phyloP scores from a whole-genome alignment of 116 monocot genomes.

The Phalaenopsis hybrid region DNA sequence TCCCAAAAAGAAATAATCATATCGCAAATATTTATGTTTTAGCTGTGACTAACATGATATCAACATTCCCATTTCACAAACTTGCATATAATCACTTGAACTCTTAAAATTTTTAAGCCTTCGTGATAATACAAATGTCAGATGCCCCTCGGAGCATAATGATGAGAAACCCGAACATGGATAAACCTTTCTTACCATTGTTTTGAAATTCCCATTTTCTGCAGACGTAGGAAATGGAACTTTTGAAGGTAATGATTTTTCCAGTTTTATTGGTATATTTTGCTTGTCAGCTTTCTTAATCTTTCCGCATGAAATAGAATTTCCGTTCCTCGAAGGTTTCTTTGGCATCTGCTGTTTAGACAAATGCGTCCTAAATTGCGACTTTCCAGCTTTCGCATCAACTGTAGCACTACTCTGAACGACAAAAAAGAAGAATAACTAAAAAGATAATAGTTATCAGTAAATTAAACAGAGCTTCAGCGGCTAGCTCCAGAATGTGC shows the following conservation, averaged over 20 bases:
- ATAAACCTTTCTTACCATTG: constrained; percentile 20
- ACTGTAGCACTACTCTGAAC: constrained; percentile 21
- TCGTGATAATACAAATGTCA: not conserved
- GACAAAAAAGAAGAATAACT: not conserved
- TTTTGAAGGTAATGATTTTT: constrained; percentile 19
- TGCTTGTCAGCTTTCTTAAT: constrained; percentile 23
- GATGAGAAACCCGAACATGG: not conserved
- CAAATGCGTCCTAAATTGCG: constrained; percentile 8
- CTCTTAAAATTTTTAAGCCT: not conserved
- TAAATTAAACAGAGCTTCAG: not conserved
- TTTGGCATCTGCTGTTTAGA: constrained; percentile 10
- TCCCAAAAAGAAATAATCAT: not conserved
- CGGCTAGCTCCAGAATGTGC: not conserved
- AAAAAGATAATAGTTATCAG: not conserved
- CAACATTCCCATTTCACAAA: not conserved
- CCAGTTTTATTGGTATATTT: constrained; percentile 13
- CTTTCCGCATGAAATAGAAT: constrained; percentile 16
- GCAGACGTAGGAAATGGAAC: not conserved
- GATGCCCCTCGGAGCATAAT: not conserved
- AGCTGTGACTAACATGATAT: not conserved
- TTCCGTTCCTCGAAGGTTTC: constrained; percentile 21
- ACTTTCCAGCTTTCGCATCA: constrained; percentile 32
- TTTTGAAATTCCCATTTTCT: constrained; percentile 8
- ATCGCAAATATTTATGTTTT: not conserved
- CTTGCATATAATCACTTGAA: not conserved